Evolutionary conservation across 2,329 filamentous ascomycete genomes (phyloP).

Genomic region (Cladosporium austrohemisphaericum): DNA sequence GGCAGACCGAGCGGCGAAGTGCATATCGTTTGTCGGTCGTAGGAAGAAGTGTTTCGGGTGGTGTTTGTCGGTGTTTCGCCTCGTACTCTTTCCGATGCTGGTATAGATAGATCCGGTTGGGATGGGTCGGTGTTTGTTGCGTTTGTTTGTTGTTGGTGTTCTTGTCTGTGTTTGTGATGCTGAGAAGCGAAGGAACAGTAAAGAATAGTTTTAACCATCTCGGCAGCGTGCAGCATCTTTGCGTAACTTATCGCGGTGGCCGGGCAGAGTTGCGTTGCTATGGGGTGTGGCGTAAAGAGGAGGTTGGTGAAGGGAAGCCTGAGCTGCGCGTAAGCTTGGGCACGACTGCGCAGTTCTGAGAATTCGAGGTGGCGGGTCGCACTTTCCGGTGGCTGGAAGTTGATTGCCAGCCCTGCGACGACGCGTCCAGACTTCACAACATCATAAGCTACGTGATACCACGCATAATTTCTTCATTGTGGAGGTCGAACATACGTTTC

Average conservation of each 20-base stretch:
- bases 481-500: no score
- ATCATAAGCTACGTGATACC: no score
- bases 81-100: neutral
- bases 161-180: neutral
- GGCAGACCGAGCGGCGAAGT: slow-evolving; percentile 9
- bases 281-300: neutral
- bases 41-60: neutral
- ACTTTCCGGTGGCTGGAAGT: no score
- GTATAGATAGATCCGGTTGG: neutral
- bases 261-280: neutral
- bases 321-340: neutral
- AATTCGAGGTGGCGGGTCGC: slow-evolving; percentile 1
- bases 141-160: neutral
- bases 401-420: no score
- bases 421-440: no score
- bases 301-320: neutral
- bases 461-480: no score
- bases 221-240: neutral
- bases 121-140: neutral
- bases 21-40: neutral
- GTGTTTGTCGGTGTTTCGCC: no score
- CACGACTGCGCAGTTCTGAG: neutral
- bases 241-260: neutral
- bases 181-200: neutral
- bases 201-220: slow-evolving; percentile 2